A percentile compares a stretch with the other conserved stretches of the same genome.
These are phyloP conservation scores for Malassezia pachydermatis DNA, from an alignment of 1,284 basidiomycete species.

Conservation along the genomic window DNA sequence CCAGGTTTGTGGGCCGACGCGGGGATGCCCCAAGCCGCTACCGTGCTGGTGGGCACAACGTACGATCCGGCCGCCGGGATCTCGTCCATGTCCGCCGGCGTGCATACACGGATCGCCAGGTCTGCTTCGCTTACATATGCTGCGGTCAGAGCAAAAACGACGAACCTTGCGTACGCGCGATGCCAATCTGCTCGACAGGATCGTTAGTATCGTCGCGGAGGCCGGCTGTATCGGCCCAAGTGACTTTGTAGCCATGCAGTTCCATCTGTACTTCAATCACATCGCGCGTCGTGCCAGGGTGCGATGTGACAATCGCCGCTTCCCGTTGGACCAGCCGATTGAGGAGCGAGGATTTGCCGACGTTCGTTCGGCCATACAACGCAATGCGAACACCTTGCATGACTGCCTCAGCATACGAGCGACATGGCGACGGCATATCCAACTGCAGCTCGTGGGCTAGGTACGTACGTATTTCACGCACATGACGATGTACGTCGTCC, in stretches of 20 bases:
- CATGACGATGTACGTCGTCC: slow-evolving; percentile 36
- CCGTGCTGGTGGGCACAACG: neutral
- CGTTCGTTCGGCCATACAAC: slow-evolving; percentile 81
- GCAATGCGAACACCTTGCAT: slow-evolving; percentile 68
- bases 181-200: slow-evolving; percentile 68
- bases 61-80: slow-evolving; percentile 18
- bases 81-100: slow-evolving; percentile 53
- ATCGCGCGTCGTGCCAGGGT: slow-evolving; percentile 78
- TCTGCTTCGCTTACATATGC: slow-evolving; percentile 59
- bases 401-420: slow-evolving; percentile 58
- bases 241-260: slow-evolving; percentile 65
- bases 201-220: slow-evolving; percentile 58
- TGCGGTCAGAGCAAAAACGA: slow-evolving; percentile 50
- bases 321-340: slow-evolving; percentile 73
- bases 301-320: slow-evolving; percentile 73
- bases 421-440: slow-evolving; percentile 42
- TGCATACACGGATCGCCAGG: slow-evolving; percentile 65
- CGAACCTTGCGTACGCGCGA: slow-evolving; percentile 61
- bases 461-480: slow-evolving; percentile 4
- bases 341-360: slow-evolving; percentile 72
- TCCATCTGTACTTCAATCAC: slow-evolving; percentile 71
- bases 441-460: slow-evolving; percentile 13
- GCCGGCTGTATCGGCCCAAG: slow-evolving; percentile 73
- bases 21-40: neutral
- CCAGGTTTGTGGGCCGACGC: neutral